phyloP scores from a whole-genome alignment of 441 rosid genomes.

The Cnidoscolus chayamansa region DNA sequence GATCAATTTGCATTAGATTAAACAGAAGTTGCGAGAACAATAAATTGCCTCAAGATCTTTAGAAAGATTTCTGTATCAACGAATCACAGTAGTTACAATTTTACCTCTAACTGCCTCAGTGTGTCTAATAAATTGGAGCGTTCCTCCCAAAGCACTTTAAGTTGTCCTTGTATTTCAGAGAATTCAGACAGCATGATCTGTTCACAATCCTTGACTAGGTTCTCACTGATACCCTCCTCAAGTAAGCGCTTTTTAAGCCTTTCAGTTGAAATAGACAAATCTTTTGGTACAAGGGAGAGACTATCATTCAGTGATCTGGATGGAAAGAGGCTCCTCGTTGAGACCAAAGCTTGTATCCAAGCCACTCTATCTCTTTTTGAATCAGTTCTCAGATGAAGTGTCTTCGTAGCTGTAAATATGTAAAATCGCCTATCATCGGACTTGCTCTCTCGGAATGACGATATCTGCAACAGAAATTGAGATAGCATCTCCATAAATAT shows the following conservation, averaged over 20 bases:
- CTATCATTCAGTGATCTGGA: slow-evolving; percentile 53
- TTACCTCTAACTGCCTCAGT: slow-evolving; percentile 83
- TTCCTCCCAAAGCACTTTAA: slow-evolving; percentile 64
- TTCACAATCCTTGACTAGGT: slow-evolving; percentile 76
- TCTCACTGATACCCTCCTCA: slow-evolving; percentile 64
- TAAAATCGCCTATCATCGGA: slow-evolving; percentile 89
- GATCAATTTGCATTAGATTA: background rate
- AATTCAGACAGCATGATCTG: slow-evolving; percentile 86
- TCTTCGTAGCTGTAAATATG: slow-evolving; percentile 86
- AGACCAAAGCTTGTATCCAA: slow-evolving; percentile 89
- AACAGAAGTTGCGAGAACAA: background rate
- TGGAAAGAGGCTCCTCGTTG: slow-evolving; percentile 55
- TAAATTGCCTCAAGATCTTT: background rate
- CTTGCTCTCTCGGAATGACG: slow-evolving; percentile 94
- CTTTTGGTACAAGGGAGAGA: slow-evolving; percentile 50
- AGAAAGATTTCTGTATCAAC: background rate
- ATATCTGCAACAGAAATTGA: slow-evolving; percentile 55
- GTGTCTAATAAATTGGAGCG: slow-evolving; percentile 66
- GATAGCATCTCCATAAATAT: slow-evolving; percentile 2
- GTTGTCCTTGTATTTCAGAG: slow-evolving; percentile 58
- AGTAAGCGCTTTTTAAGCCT: slow-evolving; percentile 58
- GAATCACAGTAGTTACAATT: background rate
- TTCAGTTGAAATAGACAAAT: slow-evolving; percentile 66
- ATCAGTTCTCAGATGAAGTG: slow-evolving; percentile 87
- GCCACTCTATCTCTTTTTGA: slow-evolving; percentile 76